Conservation (phyloP, 2,329 filamentous ascomycete species). For the Pseudogymnoascus sp. region DNA sequence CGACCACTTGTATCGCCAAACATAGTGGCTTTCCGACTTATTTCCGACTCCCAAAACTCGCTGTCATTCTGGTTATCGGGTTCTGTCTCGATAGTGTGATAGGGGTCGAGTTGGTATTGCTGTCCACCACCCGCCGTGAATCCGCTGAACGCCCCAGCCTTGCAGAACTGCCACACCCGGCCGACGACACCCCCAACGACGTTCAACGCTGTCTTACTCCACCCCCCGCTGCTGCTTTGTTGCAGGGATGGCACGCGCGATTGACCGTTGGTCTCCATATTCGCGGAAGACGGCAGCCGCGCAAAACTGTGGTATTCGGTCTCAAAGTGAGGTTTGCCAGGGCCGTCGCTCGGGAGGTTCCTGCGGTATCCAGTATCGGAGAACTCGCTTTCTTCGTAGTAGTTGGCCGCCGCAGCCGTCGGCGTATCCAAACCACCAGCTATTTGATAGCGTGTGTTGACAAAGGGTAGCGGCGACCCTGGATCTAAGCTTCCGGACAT, state of each 20-base stretch:
- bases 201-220: constrained; percentile 51
- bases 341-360: constrained; percentile 13
- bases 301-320: constrained; percentile 11
- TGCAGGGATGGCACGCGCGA: constrained; percentile 14
- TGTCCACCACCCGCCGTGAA: constrained; percentile 80
- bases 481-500: constrained; percentile 12
- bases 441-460: constrained; percentile 42
- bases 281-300: neutral
- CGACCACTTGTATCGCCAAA: neutral
- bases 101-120: constrained; percentile 50
- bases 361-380: constrained; percentile 33
- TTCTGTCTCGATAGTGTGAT: neutral
- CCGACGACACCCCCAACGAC: constrained; percentile 61
- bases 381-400: constrained; percentile 26
- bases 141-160: constrained; percentile 62
- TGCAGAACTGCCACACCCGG: constrained; percentile 81
- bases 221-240: constrained; percentile 32
- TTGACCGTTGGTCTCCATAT: constrained; percentile 18
- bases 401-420: constrained; percentile 27
- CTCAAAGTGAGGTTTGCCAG: constrained; percentile 2
- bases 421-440: constrained; percentile 43
- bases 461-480: constrained; percentile 34
- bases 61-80: neutral
- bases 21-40: neutral
- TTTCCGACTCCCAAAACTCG: neutral